Evolutionary conservation across 2,329 filamentous ascomycete species (phyloP).

Genomic region (Aspergillus hiratsukae): DNA sequence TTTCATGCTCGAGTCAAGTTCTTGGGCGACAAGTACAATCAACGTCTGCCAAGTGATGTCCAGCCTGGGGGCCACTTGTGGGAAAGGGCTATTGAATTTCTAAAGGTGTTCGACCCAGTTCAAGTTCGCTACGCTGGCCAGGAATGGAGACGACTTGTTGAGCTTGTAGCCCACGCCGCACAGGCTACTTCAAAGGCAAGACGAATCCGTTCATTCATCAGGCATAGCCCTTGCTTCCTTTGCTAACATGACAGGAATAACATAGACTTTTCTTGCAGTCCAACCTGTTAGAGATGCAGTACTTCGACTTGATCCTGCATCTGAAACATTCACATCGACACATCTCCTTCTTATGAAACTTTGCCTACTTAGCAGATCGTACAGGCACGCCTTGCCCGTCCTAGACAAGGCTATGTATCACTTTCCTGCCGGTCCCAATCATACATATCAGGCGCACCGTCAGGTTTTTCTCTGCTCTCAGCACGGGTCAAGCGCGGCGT

Average conservation of each 20-base stretch:
- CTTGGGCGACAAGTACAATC: slow-evolving; percentile 30
- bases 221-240: neutral
- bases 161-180: slow-evolving; percentile 27
- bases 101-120: slow-evolving; percentile 49
- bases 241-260: slow-evolving; percentile 25
- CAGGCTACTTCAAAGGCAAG: slow-evolving; percentile 33
- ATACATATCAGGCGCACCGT: slow-evolving; percentile 18
- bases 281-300: slow-evolving; percentile 41
- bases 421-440: slow-evolving; percentile 30
- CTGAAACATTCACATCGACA: slow-evolving; percentile 40
- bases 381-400: slow-evolving; percentile 36
- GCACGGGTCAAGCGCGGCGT: slow-evolving; percentile 28
- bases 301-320: slow-evolving; percentile 40
- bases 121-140: slow-evolving; percentile 43
- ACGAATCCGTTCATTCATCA: neutral
- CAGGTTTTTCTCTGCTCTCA: slow-evolving; percentile 26
- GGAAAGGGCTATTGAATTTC: slow-evolving; percentile 46
- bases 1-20: slow-evolving; percentile 47
- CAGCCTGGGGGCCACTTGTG: slow-evolving; percentile 46
- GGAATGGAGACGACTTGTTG: slow-evolving; percentile 35
- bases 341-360: slow-evolving; percentile 40
- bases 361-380: slow-evolving; percentile 40
- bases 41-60: slow-evolving; percentile 36
- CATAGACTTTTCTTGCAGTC: slow-evolving; percentile 27
- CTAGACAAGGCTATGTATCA: slow-evolving; percentile 40